phyloP scores from a whole-genome alignment of 257 asterid species.

The Petunia axillaris region DNA sequence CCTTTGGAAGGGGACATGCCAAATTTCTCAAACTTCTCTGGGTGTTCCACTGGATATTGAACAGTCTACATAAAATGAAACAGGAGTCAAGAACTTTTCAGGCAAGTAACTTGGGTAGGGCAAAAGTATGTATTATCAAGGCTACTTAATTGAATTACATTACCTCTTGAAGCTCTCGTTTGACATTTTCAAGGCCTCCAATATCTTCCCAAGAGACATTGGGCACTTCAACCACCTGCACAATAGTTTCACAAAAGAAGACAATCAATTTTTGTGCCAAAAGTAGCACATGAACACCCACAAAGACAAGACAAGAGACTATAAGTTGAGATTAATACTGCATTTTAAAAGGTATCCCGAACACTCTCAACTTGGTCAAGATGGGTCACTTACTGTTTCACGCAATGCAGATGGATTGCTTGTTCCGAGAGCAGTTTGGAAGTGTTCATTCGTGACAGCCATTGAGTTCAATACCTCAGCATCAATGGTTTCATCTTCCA shows the following conservation, averaged over 20 bases:
- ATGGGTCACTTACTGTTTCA: constrained; percentile 46
- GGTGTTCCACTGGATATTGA: constrained; percentile 73
- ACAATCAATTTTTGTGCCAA: neutral
- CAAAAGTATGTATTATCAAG: neutral
- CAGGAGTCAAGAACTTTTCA: neutral
- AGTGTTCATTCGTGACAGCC: constrained; percentile 63
- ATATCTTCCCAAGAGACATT: constrained; percentile 52
- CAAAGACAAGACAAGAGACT: neutral
- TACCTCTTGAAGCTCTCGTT: constrained; percentile 60
- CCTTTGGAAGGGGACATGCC: constrained; percentile 77
- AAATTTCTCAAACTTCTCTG: constrained; percentile 66
- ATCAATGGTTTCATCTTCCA: constrained; percentile 61
- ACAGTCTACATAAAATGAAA: constrained; percentile 48
- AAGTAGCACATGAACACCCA: constrained; percentile 3
- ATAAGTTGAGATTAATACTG: neutral
- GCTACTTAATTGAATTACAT: constrained; percentile 16
- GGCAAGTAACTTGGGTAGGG: neutral
- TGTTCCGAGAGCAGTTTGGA: constrained; percentile 58
- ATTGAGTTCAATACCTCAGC: constrained; percentile 64
- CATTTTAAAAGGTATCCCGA: neutral
- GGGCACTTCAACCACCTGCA: constrained; percentile 56
- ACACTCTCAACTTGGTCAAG: neutral
- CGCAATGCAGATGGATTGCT: constrained; percentile 70
- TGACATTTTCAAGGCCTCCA: constrained; percentile 55
- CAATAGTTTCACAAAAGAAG: neutral